Percentiles rank a stretch among this genome's conserved stretches.
phyloP scores from a whole-genome alignment of 2,329 filamentous ascomycete species.

The Tolypocladium cylindrosporum region DNA sequence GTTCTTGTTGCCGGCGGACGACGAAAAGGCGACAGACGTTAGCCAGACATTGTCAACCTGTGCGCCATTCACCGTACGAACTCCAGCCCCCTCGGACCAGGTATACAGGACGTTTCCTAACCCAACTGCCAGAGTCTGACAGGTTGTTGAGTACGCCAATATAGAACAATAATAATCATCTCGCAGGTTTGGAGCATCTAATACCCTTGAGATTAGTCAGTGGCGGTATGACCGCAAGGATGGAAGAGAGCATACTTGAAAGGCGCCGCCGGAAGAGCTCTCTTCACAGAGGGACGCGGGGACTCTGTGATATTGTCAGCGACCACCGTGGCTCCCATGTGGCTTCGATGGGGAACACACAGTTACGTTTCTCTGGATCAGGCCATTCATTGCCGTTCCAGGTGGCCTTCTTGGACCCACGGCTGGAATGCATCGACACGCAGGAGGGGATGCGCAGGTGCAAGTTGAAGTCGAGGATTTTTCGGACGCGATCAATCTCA shows the following conservation, averaged over 20 bases:
- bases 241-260: slow-evolving; percentile 53
- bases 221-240: neutral
- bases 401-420: neutral
- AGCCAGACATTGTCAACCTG: slow-evolving; percentile 38
- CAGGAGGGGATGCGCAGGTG: slow-evolving; percentile 2
- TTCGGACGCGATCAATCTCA: slow-evolving; percentile 60
- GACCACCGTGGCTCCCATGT: neutral
- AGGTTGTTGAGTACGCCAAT: slow-evolving; percentile 70
- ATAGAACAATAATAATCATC: slow-evolving; percentile 95
- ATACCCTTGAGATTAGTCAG: slow-evolving; percentile 41
- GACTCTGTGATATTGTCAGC: slow-evolving; percentile 12
- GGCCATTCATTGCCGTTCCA: neutral
- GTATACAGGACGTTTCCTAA: slow-evolving; percentile 71
- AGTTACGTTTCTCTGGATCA: neutral
- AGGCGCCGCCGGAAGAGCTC: slow-evolving; percentile 57
- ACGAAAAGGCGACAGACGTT: slow-evolving; percentile 87
- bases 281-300: slow-evolving; percentile 5
- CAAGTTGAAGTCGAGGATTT: slow-evolving; percentile 49
- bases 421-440: neutral
- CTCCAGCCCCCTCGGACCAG: slow-evolving; percentile 72
- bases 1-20: slow-evolving; percentile 58
- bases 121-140: slow-evolving; percentile 72
- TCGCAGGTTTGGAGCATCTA: slow-evolving; percentile 80
- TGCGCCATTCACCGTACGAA: slow-evolving; percentile 34
- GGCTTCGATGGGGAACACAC: neutral